Evolutionary conservation across 2,329 filamentous ascomycete species (phyloP).

Genomic region (Penicillium sp.): DNA sequence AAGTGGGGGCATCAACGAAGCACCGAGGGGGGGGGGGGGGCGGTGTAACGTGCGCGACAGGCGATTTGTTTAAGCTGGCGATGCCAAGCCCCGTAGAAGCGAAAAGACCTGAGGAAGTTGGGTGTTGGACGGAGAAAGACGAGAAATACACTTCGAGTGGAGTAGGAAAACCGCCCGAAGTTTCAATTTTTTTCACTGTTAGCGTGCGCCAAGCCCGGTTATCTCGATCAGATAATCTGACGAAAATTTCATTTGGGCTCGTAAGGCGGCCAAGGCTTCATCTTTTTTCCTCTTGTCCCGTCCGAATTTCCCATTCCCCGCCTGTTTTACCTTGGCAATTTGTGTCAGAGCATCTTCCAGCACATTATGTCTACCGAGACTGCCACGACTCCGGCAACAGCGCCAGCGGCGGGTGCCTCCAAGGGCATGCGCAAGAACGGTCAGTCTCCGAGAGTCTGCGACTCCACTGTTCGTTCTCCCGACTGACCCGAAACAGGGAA

Average conservation of each 20-base stretch:
- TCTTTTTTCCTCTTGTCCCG: neutral
- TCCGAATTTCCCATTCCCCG: neutral
- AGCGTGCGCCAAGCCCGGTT: conserved; percentile 36
- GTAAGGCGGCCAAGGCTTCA: neutral
- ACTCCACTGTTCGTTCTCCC: conserved; percentile 13
- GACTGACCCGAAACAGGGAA: conserved; percentile 60
- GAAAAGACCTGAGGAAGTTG: conserved; percentile 1
- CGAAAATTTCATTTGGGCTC: conserved; percentile 14
- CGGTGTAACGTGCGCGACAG: neutral
- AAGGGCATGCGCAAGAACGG: conserved; percentile 78
- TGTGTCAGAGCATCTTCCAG: neutral
- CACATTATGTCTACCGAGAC: conserved; percentile 6
- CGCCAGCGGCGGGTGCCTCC: conserved; percentile 25
- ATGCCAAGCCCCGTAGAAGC: conserved; percentile 13
- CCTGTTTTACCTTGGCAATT: neutral
- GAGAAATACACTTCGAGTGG: conserved; percentile 14
- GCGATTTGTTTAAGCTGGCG: conserved; percentile 5
- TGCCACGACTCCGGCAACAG: conserved; percentile 28
- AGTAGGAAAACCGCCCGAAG: conserved; percentile 11
- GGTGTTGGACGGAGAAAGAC: conserved; percentile 2
- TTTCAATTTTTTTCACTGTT: conserved; percentile 11
- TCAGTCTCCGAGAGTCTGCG: conserved; percentile 39
- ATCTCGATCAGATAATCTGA: conserved; percentile 40
- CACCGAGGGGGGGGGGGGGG: neutral
- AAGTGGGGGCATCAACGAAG: neutral